A percentile compares a stretch with the other conserved stretches of the same genome.
phyloP scores from a whole-genome alignment of 106 monocot species.

The Hemerocallis citrina region DNA sequence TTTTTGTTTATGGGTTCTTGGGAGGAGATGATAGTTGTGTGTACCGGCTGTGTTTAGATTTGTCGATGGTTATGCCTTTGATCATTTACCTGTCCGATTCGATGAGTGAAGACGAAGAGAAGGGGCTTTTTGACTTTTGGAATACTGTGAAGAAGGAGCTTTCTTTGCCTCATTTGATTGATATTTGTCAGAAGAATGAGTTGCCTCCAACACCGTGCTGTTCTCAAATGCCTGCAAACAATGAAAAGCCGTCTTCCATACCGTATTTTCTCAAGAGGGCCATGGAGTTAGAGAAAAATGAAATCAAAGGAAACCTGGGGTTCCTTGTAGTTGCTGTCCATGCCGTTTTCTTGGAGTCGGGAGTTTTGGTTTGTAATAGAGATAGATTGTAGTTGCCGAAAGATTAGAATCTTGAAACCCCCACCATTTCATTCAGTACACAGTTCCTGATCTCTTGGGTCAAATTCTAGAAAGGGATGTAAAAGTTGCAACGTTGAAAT shows the following conservation, averaged over 20 bases:
- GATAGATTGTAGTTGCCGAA: slow-evolving; percentile 28
- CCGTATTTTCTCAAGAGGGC: slow-evolving; percentile 43
- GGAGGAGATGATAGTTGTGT: no score
- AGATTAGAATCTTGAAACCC: slow-evolving; percentile 17
- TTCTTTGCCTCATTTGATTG: no score
- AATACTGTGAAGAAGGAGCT: no score
- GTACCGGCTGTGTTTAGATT: no score
- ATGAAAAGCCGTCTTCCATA: slow-evolving; percentile 17
- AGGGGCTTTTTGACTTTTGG: no score
- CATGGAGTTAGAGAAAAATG: slow-evolving; percentile 29
- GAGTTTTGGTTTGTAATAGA: slow-evolving; percentile 25
- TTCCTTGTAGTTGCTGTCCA: slow-evolving; percentile 49
- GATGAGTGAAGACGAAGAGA: no score
- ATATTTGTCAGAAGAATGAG: no score
- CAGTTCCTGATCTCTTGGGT: slow-evolving; percentile 28
- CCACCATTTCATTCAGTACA: slow-evolving; percentile 41
- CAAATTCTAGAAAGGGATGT: background rate
- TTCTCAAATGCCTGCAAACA: no score
- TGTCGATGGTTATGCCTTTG: no score
- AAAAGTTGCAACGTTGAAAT: slow-evolving; percentile 34
- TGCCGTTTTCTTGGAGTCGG: slow-evolving; percentile 68
- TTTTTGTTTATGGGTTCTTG: no score
- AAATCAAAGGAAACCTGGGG: slow-evolving; percentile 20
- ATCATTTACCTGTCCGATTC: no score
- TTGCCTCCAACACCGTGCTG: no score